Conservation (phyloP, 495 filamentous ascomycete genomes). For the Aspergillus nidulans region DNA sequence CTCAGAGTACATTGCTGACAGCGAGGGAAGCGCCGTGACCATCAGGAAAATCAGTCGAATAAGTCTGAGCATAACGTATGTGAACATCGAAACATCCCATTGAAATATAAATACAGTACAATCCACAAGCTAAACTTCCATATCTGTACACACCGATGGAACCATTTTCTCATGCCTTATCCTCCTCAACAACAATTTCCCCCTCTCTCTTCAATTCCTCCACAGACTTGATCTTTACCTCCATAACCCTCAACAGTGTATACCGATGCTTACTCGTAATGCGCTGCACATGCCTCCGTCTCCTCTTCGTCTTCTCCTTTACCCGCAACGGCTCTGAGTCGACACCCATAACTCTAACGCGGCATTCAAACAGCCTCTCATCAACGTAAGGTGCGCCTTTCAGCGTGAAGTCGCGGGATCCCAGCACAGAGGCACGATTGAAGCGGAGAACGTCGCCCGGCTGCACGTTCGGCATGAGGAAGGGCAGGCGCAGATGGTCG, state of each 20-base stretch:
- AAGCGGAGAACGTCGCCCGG: conserved; percentile 83
- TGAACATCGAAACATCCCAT: not conserved
- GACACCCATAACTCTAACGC: conserved; percentile 77
- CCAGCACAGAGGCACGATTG: conserved; percentile 72
- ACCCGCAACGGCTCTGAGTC: conserved; percentile 84
- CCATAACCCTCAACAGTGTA: conserved; percentile 79
- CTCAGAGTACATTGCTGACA: too few species aligned
- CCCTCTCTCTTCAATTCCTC: conserved; percentile 52
- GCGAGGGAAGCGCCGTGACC: too few species aligned
- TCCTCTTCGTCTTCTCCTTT: conserved; percentile 90
- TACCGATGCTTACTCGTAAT: conserved; percentile 82
- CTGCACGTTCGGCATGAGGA: conserved; percentile 77
- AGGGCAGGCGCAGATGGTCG: conserved; percentile 88
- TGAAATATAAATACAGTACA: conserved; percentile 8
- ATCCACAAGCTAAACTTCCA: not conserved
- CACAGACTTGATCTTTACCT: conserved; percentile 64
- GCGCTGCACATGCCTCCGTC: conserved; percentile 66
- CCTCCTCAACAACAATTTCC: conserved; percentile 27
- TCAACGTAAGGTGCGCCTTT: conserved; percentile 75
- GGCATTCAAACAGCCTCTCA: conserved; percentile 75
- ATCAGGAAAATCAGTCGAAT: too few species aligned
- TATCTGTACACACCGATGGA: conserved; percentile 1
- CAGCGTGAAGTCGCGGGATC: conserved; percentile 86
- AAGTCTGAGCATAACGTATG: too few species aligned
- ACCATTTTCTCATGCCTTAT: conserved; percentile 20